Evolutionary conservation across 1,284 basidiomycete genomes (phyloP), one percentile per base, ranked within the genome.

Genomic region (Spongispora temasekensis): DNA sequence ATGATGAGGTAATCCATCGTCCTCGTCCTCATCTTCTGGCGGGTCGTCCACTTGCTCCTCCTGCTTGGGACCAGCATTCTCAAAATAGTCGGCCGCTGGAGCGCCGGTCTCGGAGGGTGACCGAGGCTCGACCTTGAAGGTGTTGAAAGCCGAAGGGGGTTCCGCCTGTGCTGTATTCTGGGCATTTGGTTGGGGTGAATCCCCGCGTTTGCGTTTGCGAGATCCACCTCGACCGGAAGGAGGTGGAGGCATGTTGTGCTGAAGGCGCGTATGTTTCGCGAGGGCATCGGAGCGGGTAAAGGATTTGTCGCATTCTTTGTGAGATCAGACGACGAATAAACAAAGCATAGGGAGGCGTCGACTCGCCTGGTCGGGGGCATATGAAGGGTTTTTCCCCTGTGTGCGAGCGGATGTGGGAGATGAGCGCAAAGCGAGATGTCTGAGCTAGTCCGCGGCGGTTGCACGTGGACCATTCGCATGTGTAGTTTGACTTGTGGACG

Each of bases 261-360:
- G 92, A 17, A 92, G 84, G 21, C 93, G 86, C 87, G 95, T 91
- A 73, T 96, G 94, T 71, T 96, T 96, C 19, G 90, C 90, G 17
- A 95, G 85, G 25, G 94, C 94, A 75, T 96, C 94, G 1, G 93
- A 94, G 34, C 94, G 90, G 5, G 94, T 95, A 73, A 96, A 96
- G 0, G 91, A 91, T 72, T 94, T 95, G 79, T 96, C 94, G 71
- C 94, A 96, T 77, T 95, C 94, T 92, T 42, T 52, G 8, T 3
- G 25, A 1, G 9, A 54, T 59, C 28, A 66, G 54, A 19, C 27
- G 19, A 37, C 21, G 17, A n/a, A 4, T 1, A 17, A 12, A 34
- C 44, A 19, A 59, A 51, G 53, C 9, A 9, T 31, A 23, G 23
- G 27, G n/a, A 2, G 32, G 42, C 15, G 15, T 32, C 55, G 56